Percentiles rank a stretch among this genome's conserved stretches.
Conservation (phyloP, 495 filamentous ascomycete genomes). For the Penicillium chermesinum region DNA sequence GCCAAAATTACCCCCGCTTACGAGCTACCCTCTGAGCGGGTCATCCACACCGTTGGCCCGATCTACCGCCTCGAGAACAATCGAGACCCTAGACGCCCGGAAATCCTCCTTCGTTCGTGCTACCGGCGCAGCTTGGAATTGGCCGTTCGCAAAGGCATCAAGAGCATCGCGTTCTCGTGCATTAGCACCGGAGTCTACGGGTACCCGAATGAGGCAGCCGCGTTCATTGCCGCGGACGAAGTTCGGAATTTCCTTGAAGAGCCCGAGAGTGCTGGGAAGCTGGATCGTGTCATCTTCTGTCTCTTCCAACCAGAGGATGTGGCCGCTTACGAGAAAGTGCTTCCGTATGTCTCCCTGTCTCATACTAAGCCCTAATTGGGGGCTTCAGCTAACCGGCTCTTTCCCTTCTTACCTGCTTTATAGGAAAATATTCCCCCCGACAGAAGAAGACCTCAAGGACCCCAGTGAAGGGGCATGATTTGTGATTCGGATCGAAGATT, state of each 20-base stretch:
- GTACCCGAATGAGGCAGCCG: slow-evolving; percentile 72
- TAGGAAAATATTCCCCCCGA: slow-evolving; percentile 14
- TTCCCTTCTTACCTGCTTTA: too few species aligned
- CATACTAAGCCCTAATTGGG: not conserved
- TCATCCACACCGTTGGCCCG: slow-evolving; percentile 91
- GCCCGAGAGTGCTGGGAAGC: slow-evolving; percentile 42
- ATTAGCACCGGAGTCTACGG: slow-evolving; percentile 89
- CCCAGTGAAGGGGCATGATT: not conserved
- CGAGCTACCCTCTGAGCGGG: slow-evolving; percentile 63
- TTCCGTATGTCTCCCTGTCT: slow-evolving; percentile 60
- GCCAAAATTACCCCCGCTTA: slow-evolving; percentile 83
- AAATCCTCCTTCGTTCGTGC: slow-evolving; percentile 56
- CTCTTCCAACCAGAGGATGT: slow-evolving; percentile 76
- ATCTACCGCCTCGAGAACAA: slow-evolving; percentile 51
- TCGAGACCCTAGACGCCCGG: slow-evolving; percentile 34
- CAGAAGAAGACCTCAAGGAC: not conserved
- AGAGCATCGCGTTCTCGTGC: slow-evolving; percentile 73
- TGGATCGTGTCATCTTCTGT: slow-evolving; percentile 76
- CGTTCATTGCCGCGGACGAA: slow-evolving; percentile 58
- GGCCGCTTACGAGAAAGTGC: slow-evolving; percentile 56
- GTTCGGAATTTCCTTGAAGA: slow-evolving; percentile 66
- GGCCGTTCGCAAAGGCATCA: slow-evolving; percentile 58
- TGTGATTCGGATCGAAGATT: not conserved
- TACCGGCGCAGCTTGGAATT: slow-evolving; percentile 71
- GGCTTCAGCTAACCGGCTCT: too few species aligned